Conservation (phyloP, 306 rosid species). For the Rosa persica region DNA sequence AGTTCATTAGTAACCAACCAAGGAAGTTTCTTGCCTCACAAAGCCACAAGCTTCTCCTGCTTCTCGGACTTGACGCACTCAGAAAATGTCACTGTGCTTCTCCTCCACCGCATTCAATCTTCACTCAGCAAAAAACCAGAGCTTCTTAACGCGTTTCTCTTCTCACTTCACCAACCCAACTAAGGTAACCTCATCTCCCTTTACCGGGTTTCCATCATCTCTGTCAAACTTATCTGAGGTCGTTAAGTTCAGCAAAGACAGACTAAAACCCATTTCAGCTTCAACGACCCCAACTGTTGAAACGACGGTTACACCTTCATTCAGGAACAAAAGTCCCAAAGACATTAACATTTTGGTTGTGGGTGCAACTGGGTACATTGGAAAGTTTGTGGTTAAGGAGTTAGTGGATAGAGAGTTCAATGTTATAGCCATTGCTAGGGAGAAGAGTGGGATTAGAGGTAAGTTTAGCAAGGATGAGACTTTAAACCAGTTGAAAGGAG, state of each 20-base stretch:
- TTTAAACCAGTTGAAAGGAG: slow-evolving; percentile 60
- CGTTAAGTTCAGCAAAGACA: slow-evolving; percentile 37
- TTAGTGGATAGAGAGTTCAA: slow-evolving; percentile 77
- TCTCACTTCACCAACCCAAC: slow-evolving; percentile 51
- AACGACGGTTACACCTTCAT: slow-evolving; percentile 40
- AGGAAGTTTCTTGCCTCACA: neutral
- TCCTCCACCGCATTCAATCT: slow-evolving; percentile 53
- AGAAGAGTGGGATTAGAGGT: slow-evolving; percentile 80
- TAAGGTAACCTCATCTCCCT: slow-evolving; percentile 46
- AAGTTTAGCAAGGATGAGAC: slow-evolving; percentile 56
- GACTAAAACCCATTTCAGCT: slow-evolving; percentile 46
- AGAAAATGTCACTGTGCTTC: slow-evolving; percentile 62
- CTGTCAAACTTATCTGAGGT: slow-evolving; percentile 28
- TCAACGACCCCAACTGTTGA: slow-evolving; percentile 44
- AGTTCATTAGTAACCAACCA: neutral
- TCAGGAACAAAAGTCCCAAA: slow-evolving; percentile 65
- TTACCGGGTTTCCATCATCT: slow-evolving; percentile 29
- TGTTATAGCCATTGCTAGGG: slow-evolving; percentile 78
- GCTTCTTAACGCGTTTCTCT: slow-evolving; percentile 40
- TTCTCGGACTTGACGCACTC: neutral
- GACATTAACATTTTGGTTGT: slow-evolving; percentile 72
- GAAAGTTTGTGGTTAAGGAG: slow-evolving; percentile 83
- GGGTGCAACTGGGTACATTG: slow-evolving; percentile 97
- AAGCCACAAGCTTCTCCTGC: slow-evolving; percentile 9
- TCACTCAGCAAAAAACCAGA: slow-evolving; percentile 46